Percentiles rank a stretch among this genome's conserved stretches.
These are phyloP conservation scores for Monosporozyma unispora DNA, from an alignment of 805 yeast genomes.

Conservation along the genomic window DNA sequence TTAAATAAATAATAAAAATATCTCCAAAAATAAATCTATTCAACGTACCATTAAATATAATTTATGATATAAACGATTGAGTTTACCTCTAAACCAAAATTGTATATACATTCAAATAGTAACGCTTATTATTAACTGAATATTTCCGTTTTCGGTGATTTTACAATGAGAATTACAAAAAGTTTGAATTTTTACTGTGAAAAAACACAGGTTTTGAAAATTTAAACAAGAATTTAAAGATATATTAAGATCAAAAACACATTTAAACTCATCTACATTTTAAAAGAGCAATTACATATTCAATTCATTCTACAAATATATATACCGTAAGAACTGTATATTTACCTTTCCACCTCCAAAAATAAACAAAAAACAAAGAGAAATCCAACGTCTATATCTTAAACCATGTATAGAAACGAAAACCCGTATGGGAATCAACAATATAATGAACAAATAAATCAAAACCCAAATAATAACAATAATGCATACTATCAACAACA, in stretches of 20 bases:
- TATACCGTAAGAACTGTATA: too few species aligned
- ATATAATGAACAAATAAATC: constrained; percentile 1
- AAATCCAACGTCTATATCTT: too few species aligned
- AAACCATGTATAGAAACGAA: not conserved
- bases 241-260: not conserved
- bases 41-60: too few species aligned
- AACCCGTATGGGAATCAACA: constrained; percentile 1
- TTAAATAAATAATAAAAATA: constrained; percentile 1
- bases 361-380: not conserved
- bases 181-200: not conserved
- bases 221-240: not conserved
- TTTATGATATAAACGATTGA: too few species aligned
- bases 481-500: not conserved
- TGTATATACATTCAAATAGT: too few species aligned
- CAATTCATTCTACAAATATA: too few species aligned
- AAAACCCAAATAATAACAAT: constrained; percentile 1
- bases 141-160: not conserved
- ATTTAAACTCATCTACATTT: too few species aligned
- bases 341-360: too few species aligned
- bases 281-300: too few species aligned
- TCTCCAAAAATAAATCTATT: not conserved
- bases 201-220: not conserved
- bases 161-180: not conserved
- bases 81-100: too few species aligned
- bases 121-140: not conserved